phyloP scores from a whole-genome alignment of 2,329 filamentous ascomycete species.

The Magnaporthiopsis poae region DNA sequence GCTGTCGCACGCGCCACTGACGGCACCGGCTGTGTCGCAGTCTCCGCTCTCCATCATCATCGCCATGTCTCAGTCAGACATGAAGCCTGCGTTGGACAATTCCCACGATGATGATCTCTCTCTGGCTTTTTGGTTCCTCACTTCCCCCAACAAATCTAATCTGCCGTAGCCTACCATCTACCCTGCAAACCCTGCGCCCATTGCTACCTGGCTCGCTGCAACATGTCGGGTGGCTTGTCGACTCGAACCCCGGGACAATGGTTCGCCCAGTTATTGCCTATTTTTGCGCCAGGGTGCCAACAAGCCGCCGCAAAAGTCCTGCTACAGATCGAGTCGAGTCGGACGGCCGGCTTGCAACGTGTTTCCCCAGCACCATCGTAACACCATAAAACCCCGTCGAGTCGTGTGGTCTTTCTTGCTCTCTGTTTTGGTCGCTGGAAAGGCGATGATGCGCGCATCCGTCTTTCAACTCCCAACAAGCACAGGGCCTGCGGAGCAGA shows the following conservation, averaged over 20 bases:
- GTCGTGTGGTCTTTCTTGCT: neutral
- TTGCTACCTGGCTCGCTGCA: no score
- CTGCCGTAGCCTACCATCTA: neutral
- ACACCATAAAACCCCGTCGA: neutral
- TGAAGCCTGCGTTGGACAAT: neutral
- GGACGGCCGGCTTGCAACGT: neutral
- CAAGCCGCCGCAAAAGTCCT: neutral
- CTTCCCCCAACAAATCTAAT: neutral
- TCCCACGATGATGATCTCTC: neutral
- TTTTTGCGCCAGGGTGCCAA: neutral
- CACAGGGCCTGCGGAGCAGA: no score
- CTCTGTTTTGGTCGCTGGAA: neutral
- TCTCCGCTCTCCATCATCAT: neutral
- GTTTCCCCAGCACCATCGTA: neutral
- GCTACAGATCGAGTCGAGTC: neutral
- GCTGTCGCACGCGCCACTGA: neutral
- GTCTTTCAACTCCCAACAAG: no score
- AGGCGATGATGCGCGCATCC: no score
- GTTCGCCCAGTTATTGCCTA: neutral
- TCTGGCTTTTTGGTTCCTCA: neutral
- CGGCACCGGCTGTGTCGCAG: no score
- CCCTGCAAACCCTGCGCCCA: neutral
- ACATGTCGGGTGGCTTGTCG: neutral
- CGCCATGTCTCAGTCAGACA: neutral
- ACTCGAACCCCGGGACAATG: neutral